Evolutionary conservation across 2,329 filamentous ascomycete species (phyloP).

Genomic region (Graphium sp.): DNA sequence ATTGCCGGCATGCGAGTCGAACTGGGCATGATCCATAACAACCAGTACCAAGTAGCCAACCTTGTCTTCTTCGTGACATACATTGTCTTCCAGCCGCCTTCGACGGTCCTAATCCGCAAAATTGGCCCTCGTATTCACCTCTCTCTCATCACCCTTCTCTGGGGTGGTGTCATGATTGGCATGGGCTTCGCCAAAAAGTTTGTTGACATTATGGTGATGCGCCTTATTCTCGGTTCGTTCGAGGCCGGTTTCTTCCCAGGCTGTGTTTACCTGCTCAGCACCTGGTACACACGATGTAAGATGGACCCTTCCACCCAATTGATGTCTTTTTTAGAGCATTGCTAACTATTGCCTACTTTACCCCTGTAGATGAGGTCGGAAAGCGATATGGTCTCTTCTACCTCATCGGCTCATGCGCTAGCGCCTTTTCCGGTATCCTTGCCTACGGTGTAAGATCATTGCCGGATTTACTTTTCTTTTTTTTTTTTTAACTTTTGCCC

Average conservation of each 20-base stretch:
- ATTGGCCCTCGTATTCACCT: conserved; percentile 45
- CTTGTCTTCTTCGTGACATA: conserved; percentile 63
- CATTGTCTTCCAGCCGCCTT: conserved; percentile 53
- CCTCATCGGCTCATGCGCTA: conserved; percentile 48
- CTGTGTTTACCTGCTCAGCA: conserved; percentile 55
- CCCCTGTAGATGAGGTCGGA: conserved; percentile 49
- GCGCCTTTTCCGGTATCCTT: conserved; percentile 50
- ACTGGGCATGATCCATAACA: conserved; percentile 18
- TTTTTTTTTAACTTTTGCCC: too few relatives aligned
- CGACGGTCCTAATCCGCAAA: conserved; percentile 50
- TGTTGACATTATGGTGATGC: conserved; percentile 31
- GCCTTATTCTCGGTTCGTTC: conserved; percentile 43
- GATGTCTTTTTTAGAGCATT: too few relatives aligned
- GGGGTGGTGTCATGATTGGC: conserved; percentile 46
- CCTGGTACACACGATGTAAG: conserved; percentile 54
- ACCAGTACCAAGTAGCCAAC: conserved; percentile 31
- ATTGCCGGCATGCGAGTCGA: conserved; percentile 48
- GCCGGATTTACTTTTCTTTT: conserved; percentile 6
- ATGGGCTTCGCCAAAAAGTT: conserved; percentile 45
- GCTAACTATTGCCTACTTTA: too few relatives aligned
- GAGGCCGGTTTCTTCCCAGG: conserved; percentile 60
- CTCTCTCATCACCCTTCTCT: conserved; percentile 33
- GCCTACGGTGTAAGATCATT: conserved; percentile 40
- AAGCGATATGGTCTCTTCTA: conserved; percentile 56
- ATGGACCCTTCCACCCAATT: conserved; percentile 1